Evolutionary conservation across 116 monocot species (phyloP), one percentile per base, ranked within the genome.

Genomic region (Phalaenopsis hybrid): DNA sequence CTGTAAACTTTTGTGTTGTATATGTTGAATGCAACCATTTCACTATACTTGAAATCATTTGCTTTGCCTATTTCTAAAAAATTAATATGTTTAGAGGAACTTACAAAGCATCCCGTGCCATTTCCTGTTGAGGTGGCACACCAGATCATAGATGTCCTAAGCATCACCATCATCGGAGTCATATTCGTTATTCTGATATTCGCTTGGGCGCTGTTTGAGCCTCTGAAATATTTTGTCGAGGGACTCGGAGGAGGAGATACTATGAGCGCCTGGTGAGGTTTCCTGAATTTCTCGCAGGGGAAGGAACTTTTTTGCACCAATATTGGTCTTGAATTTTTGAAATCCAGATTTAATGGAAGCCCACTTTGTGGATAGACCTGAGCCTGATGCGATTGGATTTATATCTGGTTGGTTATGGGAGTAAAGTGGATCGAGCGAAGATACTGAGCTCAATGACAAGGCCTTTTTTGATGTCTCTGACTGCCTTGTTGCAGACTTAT

Each of bases 201-300:
- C 76, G 10, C 33, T 80, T 3, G 92, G 82, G 3, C 86, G 90
- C 58, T 88, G 89, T 75, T 91, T 91, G 72, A 98, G 78, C 80
- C 76, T 93, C 44, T 89, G 86, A 81, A 97, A 93, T 84, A 98
- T 98, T 45, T 93, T 95, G 84, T 98, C 98, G 49, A 98, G 87
- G 11, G 94, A 93, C 61, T 93, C 92, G 0, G 90, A 87, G 0
- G 90, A 90, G 10, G 93, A 90, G 12, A 17, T 82, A 57, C 70
- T 31, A 31, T 31, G 81, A 0, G 83, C 68, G 68, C 77, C 85
- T 11, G 46, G 58, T 6, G 75, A 13, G 20, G 48, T 50, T 31
- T 88, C 85, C 76, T 89, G 87, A 76, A 67, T 81, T 65, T 91
- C 88, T 43, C 88, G 77, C 51, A 92, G 37, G 28, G 92, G 93